These are phyloP conservation scores for Multifurca ochricompacta DNA, from an alignment of 768 basidiomycete species.

Conservation along the genomic window DNA sequence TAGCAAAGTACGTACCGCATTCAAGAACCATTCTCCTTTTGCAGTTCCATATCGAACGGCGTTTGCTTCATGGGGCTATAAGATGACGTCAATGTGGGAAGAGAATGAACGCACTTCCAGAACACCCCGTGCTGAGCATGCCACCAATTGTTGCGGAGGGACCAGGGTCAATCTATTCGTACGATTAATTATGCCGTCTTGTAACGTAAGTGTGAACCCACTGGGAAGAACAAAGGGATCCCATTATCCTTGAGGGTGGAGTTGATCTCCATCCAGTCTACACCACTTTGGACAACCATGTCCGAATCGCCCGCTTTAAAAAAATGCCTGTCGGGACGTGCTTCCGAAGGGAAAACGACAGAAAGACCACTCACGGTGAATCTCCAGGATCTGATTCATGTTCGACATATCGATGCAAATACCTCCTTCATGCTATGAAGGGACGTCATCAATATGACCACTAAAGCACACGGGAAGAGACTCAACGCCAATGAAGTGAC, in stretches of 20 bases:
- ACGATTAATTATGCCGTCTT: not conserved
- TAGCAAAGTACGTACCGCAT: constrained; percentile 46
- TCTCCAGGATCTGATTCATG: constrained; percentile 59
- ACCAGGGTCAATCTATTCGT: not conserved
- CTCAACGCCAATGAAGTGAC: constrained; percentile 73
- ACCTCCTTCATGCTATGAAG: constrained; percentile 35
- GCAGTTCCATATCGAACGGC: constrained; percentile 86
- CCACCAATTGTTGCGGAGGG: constrained; percentile 66
- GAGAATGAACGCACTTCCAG: constrained; percentile 63
- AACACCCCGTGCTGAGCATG: constrained; percentile 82
- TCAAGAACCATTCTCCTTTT: constrained; percentile 86
- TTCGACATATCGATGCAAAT: constrained; percentile 60
- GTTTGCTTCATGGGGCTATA: constrained; percentile 33
- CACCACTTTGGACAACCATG: constrained; percentile 67
- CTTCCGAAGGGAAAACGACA: no score
- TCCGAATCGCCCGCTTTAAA: constrained; percentile 60
- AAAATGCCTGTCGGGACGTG: not conserved
- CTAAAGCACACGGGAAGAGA: not conserved
- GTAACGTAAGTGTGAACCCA: constrained; percentile 29
- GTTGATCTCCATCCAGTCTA: constrained; percentile 76
- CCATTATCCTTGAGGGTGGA: constrained; percentile 54
- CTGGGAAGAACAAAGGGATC: constrained; percentile 82
- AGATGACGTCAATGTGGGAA: no score
- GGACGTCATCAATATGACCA: no score
- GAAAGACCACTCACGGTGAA: constrained; percentile 35